These are phyloP conservation scores for Colletotrichum phormii DNA, from an alignment of 2,329 filamentous ascomycete genomes.

Conservation along the genomic window DNA sequence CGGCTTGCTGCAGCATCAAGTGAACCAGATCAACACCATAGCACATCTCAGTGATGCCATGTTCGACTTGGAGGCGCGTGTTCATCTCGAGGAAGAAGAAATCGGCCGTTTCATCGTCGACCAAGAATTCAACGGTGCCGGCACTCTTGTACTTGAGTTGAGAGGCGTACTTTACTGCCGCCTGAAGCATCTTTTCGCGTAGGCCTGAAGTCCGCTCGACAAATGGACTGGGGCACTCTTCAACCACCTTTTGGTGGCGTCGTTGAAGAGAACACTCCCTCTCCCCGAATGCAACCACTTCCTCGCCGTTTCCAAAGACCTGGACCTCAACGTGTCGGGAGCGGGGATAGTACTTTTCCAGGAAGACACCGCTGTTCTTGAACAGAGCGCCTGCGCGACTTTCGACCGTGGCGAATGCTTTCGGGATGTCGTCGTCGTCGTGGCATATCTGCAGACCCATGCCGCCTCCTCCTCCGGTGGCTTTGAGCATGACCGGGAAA, in stretches of 20 bases:
- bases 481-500: constrained; percentile 66
- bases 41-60: constrained; percentile 59
- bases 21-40: constrained; percentile 20
- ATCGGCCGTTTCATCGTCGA: constrained; percentile 43
- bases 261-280: constrained; percentile 59
- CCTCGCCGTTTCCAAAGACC: constrained; percentile 55
- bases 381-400: constrained; percentile 69
- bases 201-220: constrained; percentile 42
- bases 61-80: constrained; percentile 79
- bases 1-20: constrained; percentile 41
- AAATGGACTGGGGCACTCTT: constrained; percentile 48
- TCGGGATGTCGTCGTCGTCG: constrained; percentile 60
- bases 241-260: constrained; percentile 58
- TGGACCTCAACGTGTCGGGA: constrained; percentile 58
- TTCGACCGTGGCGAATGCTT: constrained; percentile 64
- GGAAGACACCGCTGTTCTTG: constrained; percentile 70
- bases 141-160: constrained; percentile 49
- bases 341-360: constrained; percentile 71
- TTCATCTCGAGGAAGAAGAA: constrained; percentile 56
- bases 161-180: constrained; percentile 40
- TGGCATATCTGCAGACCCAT: constrained; percentile 71
- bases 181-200: constrained; percentile 50
- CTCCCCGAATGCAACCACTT: constrained; percentile 50
- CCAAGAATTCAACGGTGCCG: constrained; percentile 55
- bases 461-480: constrained; percentile 71